Percentiles rank a stretch among this genome's conserved stretches.
These are phyloP conservation scores for Debaryomyces hansenii DNA, from an alignment of 805 yeast genomes.

Conservation along the genomic window DNA sequence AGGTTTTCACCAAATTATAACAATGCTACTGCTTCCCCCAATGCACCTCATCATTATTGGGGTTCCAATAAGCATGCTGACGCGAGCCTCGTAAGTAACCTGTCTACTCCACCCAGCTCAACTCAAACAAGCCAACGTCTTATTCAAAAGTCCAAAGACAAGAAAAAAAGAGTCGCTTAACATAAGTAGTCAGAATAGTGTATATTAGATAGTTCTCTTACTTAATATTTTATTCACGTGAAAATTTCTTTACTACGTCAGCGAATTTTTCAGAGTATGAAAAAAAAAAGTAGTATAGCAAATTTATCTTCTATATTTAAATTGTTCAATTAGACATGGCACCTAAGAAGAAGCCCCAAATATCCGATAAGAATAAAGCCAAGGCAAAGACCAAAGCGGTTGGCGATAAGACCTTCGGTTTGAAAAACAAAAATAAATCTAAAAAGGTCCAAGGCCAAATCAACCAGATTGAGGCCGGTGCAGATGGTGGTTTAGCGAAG, in stretches of 20 bases:
- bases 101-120: slow-evolving; percentile 9
- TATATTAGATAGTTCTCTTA: neutral
- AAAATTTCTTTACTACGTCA: neutral
- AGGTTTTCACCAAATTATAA: slow-evolving; percentile 15
- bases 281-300: neutral
- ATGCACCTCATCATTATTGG: slow-evolving; percentile 11
- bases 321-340: slow-evolving; percentile 50
- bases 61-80: slow-evolving; percentile 2
- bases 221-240: neutral
- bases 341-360: slow-evolving; percentile 70
- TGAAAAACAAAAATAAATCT: slow-evolving; percentile 93
- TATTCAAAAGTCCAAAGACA: slow-evolving; percentile 16
- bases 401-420: slow-evolving; percentile 90
- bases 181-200: slow-evolving; percentile 15
- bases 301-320: neutral
- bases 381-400: slow-evolving; percentile 62
- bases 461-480: slow-evolving; percentile 41
- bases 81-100: neutral
- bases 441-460: slow-evolving; percentile 79
- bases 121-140: slow-evolving; percentile 5
- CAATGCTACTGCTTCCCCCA: slow-evolving; percentile 13
- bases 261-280: neutral
- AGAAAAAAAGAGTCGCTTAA: slow-evolving; percentile 16
- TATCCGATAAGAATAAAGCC: slow-evolving; percentile 60
- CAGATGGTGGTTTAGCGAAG: slow-evolving; percentile 53